A percentile compares a stretch with the other conserved stretches of the same genome.
Conservation (phyloP, 495 filamentous ascomycete genomes). For the Cercophora scortea region DNA sequence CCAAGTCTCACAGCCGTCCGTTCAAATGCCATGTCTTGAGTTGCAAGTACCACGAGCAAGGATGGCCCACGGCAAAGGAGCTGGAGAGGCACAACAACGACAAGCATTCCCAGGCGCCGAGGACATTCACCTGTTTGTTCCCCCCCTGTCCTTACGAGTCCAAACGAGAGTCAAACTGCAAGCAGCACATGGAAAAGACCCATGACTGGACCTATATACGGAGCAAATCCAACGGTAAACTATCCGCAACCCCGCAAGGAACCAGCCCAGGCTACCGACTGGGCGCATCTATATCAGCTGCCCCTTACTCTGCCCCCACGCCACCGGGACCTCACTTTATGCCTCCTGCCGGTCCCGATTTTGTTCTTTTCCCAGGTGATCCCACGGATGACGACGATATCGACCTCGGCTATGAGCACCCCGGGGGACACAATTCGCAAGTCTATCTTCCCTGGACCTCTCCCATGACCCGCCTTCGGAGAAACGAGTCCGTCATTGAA, state of each 20-base stretch:
- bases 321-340: conserved; percentile 1
- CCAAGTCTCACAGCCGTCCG: conserved; percentile 90
- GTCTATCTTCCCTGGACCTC: conserved; percentile 26
- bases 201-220: conserved; percentile 83
- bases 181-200: conserved; percentile 98
- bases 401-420: conserved; percentile 2
- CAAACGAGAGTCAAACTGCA: conserved; percentile 95
- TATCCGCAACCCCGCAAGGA: neutral
- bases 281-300: neutral
- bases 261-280: neutral
- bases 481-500: conserved; percentile 19
- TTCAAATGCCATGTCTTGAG: conserved; percentile 72
- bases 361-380: conserved; percentile 15
- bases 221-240: conserved; percentile 70
- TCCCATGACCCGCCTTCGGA: conserved; percentile 20
- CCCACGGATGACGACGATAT: conserved; percentile 15
- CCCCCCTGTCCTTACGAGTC: conserved; percentile 81
- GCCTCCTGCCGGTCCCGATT: conserved; percentile 8
- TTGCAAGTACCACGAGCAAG: conserved; percentile 78
- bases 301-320: neutral
- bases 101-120: conserved; percentile 71
- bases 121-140: conserved; percentile 67
- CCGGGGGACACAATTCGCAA: conserved; percentile 7
- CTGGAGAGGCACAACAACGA: conserved; percentile 90
- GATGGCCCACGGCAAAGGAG: conserved; percentile 97